phyloP scores from a whole-genome alignment of 306 rosid species.

The Lagenaria siceraria region DNA sequence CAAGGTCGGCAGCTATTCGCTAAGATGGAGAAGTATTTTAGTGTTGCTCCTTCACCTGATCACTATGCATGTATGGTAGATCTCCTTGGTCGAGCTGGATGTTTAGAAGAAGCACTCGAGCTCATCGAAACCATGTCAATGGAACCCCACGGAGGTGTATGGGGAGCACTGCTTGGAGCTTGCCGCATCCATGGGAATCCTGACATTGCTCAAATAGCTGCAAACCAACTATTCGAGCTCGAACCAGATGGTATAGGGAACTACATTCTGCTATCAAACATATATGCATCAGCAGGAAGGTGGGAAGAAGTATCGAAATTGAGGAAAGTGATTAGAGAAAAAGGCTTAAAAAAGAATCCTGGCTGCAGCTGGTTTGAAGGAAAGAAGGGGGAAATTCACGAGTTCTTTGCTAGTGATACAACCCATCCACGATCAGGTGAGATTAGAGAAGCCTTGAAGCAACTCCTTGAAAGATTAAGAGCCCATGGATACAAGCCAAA shows the following conservation, averaged over 20 bases:
- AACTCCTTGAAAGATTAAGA: conserved; percentile 45
- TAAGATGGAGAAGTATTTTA: conserved; percentile 43
- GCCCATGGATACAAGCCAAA: conserved; percentile 48
- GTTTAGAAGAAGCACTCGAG: conserved; percentile 51
- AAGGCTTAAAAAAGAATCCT: conserved; percentile 47
- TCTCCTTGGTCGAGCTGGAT: conserved; percentile 78
- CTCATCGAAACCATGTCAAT: conserved; percentile 55
- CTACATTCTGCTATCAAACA: conserved; percentile 54
- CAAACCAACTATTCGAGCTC: conserved; percentile 50
- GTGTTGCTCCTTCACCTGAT: conserved; percentile 38
- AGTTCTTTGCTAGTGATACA: conserved; percentile 51
- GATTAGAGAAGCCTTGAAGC: conserved; percentile 40
- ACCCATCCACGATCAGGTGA: conserved; percentile 39
- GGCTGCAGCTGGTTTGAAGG: conserved; percentile 80
- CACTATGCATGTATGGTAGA: conserved; percentile 81
- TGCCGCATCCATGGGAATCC: conserved; percentile 52
- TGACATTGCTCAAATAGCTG: conserved; percentile 56
- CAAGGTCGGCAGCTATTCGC: conserved; percentile 62
- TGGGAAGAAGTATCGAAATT: conserved; percentile 64
- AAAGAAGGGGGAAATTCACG: conserved; percentile 41
- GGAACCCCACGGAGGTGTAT: conserved; percentile 51
- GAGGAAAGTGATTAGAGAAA: conserved; percentile 51
- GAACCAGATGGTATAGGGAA: conserved; percentile 65
- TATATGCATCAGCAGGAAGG: conserved; percentile 56
- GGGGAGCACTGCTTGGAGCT: conserved; percentile 96